phyloP scores from a whole-genome alignment of 208 protist species.

The Borovskyia barvae region DNA sequence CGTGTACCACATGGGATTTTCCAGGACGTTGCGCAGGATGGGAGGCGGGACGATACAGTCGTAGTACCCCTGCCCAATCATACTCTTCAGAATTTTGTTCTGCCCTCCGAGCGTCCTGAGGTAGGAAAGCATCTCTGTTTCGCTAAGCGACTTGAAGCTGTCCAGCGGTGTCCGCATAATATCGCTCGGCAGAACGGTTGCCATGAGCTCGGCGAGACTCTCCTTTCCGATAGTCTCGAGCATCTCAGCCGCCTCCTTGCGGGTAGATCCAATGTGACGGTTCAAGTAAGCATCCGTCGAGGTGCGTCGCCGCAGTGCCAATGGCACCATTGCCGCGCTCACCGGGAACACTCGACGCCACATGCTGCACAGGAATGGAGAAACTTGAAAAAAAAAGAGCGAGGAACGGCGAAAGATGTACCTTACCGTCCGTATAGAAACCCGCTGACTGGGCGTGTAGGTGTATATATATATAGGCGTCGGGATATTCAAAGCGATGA shows the following conservation, averaged over 20 bases:
- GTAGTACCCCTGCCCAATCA: conserved; percentile 95
- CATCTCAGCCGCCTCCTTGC: conserved; percentile 88
- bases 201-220: conserved; percentile 80
- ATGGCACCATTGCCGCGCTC: not conserved
- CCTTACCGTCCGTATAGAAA: not conserved
- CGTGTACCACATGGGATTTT: conserved; percentile 99
- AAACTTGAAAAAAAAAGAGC: too few relatives aligned
- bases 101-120: conserved; percentile 53
- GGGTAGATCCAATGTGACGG: conserved; percentile 90
- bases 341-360: conserved; percentile 33
- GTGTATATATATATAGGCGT: too few relatives aligned
- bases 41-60: conserved; percentile 88
- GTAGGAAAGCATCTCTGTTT: conserved; percentile 66
- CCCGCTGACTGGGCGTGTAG: too few relatives aligned
- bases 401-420: conserved; percentile 3
- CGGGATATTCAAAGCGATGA: too few relatives aligned
- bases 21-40: conserved; percentile 96
- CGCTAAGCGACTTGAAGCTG: conserved; percentile 49
- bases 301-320: conserved; percentile 31
- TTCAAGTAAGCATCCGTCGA: conserved; percentile 86
- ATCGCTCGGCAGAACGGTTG: conserved; percentile 63
- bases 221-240: conserved; percentile 72
- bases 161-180: conserved; percentile 58
- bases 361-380: too few relatives aligned
- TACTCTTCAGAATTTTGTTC: conserved; percentile 91